A percentile compares a stretch with the other conserved stretches of the same genome.
These are phyloP conservation scores for Pisolithus sp. DNA, from an alignment of 768 basidiomycete species.

Conservation along the genomic window DNA sequence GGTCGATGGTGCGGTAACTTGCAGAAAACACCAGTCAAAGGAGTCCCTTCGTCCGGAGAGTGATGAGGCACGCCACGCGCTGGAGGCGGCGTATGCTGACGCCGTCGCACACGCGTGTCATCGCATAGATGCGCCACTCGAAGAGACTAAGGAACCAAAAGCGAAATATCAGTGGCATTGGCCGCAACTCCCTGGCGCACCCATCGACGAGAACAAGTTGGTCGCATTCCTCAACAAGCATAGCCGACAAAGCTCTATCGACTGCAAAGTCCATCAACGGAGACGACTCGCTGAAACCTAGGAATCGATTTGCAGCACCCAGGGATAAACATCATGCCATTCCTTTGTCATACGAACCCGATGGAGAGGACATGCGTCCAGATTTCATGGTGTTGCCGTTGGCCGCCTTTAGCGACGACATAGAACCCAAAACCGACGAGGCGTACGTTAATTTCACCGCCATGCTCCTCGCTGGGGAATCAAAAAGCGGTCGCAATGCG, in stretches of 20 bases:
- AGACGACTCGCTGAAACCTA: neutral
- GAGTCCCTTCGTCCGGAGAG: no score
- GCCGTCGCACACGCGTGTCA: no score
- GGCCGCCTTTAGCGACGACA: neutral
- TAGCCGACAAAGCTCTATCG: slow-evolving; percentile 1
- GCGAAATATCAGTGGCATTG: neutral
- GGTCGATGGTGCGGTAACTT: no score
- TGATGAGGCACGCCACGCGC: no score
- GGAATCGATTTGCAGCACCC: slow-evolving; percentile 2
- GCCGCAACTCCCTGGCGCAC: neutral
- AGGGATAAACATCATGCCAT: slow-evolving; percentile 1
- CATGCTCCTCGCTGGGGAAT: no score
- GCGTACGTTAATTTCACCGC: slow-evolving; percentile 4
- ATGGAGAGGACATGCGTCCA: slow-evolving; percentile 3
- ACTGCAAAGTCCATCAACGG: neutral
- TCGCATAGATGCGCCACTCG: no score
- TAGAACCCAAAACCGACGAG: neutral
- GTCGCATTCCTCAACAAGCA: slow-evolving; percentile 4
- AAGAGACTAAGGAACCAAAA: no score
- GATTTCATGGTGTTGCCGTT: slow-evolving; percentile 4
- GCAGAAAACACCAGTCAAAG: no score
- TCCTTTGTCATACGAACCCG: slow-evolving; percentile 1
- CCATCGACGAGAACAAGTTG: neutral
- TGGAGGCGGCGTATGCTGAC: no score
- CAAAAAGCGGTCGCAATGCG: no score